phyloP scores from a whole-genome alignment of 139 green algal species.

The Tetradesmus obliquus region DNA sequence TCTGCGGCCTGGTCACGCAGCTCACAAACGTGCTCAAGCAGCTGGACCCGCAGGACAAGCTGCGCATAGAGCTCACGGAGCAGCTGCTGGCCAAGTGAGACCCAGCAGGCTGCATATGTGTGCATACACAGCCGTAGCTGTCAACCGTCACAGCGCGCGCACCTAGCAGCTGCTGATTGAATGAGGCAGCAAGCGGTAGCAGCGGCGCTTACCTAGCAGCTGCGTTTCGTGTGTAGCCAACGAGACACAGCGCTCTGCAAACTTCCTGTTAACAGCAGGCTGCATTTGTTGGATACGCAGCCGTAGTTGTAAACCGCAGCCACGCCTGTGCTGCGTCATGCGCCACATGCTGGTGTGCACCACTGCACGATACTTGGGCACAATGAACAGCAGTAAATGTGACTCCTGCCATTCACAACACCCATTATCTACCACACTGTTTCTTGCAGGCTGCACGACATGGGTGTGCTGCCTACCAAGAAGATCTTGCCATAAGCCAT shows the following conservation, averaged over 20 bases:
- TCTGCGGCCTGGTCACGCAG: slow-evolving; percentile 92
- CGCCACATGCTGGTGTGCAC: not conserved
- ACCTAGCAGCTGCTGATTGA: not conserved
- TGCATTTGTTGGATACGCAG: no score
- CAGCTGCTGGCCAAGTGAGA: slow-evolving; percentile 94
- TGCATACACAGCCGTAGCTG: not conserved
- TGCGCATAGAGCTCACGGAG: slow-evolving; percentile 95
- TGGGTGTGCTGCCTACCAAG: slow-evolving; percentile 93
- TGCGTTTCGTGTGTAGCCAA: no score
- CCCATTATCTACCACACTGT: no score
- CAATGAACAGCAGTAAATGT: no score
- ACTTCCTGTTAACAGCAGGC: no score
- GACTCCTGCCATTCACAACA: no score
- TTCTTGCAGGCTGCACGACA: slow-evolving; percentile 83
- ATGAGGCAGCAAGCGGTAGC: no score
- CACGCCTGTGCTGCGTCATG: not conserved
- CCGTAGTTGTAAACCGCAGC: no score
- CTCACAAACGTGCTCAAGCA: slow-evolving; percentile 79
- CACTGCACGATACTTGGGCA: no score
- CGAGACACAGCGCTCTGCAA: no score
- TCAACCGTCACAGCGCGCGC: not conserved
- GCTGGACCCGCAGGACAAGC: slow-evolving; percentile 86
- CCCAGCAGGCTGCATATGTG: not conserved
- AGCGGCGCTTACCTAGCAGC: no score
- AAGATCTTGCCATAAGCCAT: slow-evolving; percentile 78